These are phyloP conservation scores for Cyberlindnera sargentensis DNA, from an alignment of 805 yeast species.

Conservation along the genomic window DNA sequence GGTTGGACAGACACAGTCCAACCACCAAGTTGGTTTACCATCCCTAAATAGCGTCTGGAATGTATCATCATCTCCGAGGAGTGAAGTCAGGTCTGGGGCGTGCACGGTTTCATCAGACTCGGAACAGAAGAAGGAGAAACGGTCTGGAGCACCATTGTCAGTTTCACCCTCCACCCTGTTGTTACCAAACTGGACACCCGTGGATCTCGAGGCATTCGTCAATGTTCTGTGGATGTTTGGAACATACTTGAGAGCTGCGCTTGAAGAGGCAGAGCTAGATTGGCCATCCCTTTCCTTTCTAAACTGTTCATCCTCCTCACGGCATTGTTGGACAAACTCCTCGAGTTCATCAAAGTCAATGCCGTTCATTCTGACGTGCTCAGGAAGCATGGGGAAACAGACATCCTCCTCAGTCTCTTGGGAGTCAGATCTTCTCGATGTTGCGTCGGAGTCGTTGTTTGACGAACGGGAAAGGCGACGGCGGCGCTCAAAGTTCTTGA, in stretches of 20 bases:
- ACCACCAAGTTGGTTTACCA: constrained; percentile 88
- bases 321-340: constrained; percentile 61
- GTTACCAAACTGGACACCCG: constrained; percentile 34
- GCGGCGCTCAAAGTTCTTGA: constrained; percentile 28
- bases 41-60: constrained; percentile 64
- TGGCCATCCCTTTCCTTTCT: constrained; percentile 15
- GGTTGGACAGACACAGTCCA: constrained; percentile 90
- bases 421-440: constrained; percentile 66
- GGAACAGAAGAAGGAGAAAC: constrained; percentile 79
- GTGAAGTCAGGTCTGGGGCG: constrained; percentile 77
- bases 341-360: constrained; percentile 90
- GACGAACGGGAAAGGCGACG: constrained; percentile 28
- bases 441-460: constrained; percentile 52
- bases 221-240: constrained; percentile 3
- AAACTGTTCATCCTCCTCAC: constrained; percentile 37
- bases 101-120: constrained; percentile 84
- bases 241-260: constrained; percentile 53
- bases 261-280: constrained; percentile 33
- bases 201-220: constrained; percentile 6
- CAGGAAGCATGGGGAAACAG: constrained; percentile 86
- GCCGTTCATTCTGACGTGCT: constrained; percentile 57
- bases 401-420: constrained; percentile 97
- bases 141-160: constrained; percentile 46
- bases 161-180: constrained; percentile 30
- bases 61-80: constrained; percentile 58